phyloP scores from a whole-genome alignment of 805 yeast species.

The Candida ipomoeae region DNA sequence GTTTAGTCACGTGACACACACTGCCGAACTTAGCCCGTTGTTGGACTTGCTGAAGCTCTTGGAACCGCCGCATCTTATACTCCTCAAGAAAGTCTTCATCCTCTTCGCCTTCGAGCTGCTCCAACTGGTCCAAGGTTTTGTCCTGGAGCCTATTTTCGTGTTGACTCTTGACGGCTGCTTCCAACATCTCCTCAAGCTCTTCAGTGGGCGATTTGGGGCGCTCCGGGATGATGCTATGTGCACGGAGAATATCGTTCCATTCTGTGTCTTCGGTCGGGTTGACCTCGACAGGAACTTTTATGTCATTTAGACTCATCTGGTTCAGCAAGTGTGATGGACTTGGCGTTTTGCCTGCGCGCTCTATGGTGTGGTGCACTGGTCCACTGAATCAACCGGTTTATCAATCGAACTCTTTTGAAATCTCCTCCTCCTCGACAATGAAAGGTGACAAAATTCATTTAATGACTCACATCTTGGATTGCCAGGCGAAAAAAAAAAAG shows the following conservation, averaged over 20 bases:
- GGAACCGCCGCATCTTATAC: constrained; percentile 73
- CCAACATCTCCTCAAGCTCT: constrained; percentile 81
- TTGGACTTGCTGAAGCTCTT: constrained; percentile 62
- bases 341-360: neutral
- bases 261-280: constrained; percentile 97
- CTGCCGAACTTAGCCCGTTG: constrained; percentile 63
- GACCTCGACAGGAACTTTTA: constrained; percentile 76
- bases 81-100: constrained; percentile 82
- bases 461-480: too few species aligned
- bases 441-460: too few species aligned
- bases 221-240: constrained; percentile 89
- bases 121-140: constrained; percentile 75
- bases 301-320: constrained; percentile 31
- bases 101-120: constrained; percentile 86
- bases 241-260: constrained; percentile 94
- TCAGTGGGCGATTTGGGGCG: constrained; percentile 85
- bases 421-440: too few species aligned
- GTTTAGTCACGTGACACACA: constrained; percentile 75
- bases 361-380: neutral
- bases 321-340: neutral
- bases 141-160: constrained; percentile 80
- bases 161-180: constrained; percentile 73
- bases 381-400: too few species aligned
- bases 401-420: too few species aligned
- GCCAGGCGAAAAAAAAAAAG: too few species aligned